Base-by-base conservation (phyloP, 1,284 basidiomycete genomes). In the Heterobasidion annosum region DNA sequence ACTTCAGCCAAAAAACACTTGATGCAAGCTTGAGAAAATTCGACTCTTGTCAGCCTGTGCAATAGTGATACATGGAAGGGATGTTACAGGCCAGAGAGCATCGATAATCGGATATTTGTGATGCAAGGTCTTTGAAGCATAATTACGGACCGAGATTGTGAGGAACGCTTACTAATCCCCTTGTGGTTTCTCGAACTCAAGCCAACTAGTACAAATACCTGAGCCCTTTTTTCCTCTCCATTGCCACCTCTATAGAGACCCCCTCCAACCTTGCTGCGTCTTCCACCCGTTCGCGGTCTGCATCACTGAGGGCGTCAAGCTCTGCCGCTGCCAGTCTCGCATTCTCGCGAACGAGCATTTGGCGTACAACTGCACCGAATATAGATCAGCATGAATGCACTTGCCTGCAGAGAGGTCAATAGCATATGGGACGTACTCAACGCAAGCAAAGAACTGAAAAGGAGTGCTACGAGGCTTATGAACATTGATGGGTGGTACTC, bases 161-260 rank as follows among this genome's bases (percentile, higher is more conserved):
- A 25, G 25, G 25, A 25, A 25, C 25, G 25, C 25, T 25, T 3
- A 25, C 25, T 25, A 25, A 25, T 25, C 25, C 25, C 25, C 25
- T 25, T 25, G 25, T 25, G 25, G 25, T 25, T 25, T 25, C 25
- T 25, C 25, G 25, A 25, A 25, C 25, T 25, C 25, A 25, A 25
- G 25, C 18, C 16, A 32, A 18, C 67, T 53, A 72, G 52, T 69
- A 66, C 34, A 77, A 62, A 56, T 75, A 75, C 50, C 73, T 64
- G 68, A 76, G 74, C 0, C 71, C 72, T 55, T 64, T 65, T 59
- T 64, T 70, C 52, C 70, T 65, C 51, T 63, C 65, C 44, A 72
- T 52, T 3, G 70, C 71, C 55, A 74, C 69, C 48, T 69, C 65
- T 52, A 72, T 59, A 1, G 68, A 65, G 34, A 73, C 65, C 13